phyloP scores from a whole-genome alignment of 352 stramenopile species.

The Phytophthora pluvialis region DNA sequence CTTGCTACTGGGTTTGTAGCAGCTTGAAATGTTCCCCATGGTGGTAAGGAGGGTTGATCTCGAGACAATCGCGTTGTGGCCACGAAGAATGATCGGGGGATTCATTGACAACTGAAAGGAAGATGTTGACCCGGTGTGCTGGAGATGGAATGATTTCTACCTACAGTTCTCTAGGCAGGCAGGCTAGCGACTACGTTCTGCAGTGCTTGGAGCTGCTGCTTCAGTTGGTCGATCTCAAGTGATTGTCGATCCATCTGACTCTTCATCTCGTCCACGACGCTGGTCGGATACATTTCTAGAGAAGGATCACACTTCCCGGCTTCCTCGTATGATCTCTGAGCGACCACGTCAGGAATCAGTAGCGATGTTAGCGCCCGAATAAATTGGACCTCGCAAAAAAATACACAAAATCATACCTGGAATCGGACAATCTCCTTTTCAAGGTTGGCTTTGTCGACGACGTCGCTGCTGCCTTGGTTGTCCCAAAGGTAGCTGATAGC shows the following conservation, averaged over 20 bases:
- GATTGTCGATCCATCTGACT: constrained; percentile 30
- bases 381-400: background rate
- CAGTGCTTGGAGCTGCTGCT: constrained; percentile 35
- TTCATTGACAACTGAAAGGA: constrained; percentile 3
- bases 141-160: background rate
- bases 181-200: constrained; percentile 25
- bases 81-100: background rate
- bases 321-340: background rate
- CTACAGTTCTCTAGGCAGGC: constrained; percentile 7
- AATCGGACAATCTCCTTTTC: constrained; percentile 13
- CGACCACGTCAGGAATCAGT: background rate
- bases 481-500: constrained; percentile 31
- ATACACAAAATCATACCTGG: constrained; percentile 9
- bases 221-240: constrained; percentile 36
- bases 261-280: constrained; percentile 20
- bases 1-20: constrained; percentile 10
- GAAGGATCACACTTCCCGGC: background rate
- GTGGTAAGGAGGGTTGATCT: background rate
- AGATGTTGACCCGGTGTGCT: background rate
- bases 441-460: background rate
- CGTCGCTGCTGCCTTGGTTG: constrained; percentile 2
- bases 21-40: constrained; percentile 26
- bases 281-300: background rate
- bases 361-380: background rate
- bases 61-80: background rate